Evolutionary conservation across 2,329 filamentous ascomycete species (phyloP), one percentile per base, ranked within the genome.

Genomic region (Aspergillus sclerotialis): DNA sequence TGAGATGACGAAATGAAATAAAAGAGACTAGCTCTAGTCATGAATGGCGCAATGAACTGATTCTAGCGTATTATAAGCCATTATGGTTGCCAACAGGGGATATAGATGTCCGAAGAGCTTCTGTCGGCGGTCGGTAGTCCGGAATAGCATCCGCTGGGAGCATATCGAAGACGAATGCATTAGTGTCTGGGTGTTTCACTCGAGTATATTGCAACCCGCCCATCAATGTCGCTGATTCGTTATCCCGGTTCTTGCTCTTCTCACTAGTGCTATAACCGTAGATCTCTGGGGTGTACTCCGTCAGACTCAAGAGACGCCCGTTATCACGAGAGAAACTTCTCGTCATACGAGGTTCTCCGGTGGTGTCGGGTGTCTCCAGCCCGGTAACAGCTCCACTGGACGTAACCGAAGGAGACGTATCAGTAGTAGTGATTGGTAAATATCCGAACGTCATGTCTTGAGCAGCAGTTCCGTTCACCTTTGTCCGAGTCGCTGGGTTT

Each of bases 191-290:
- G 13, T 46, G 48, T 28, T 43, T 47, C n/a, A 55, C 47, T 15
- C 56, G 62, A 8, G 50, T 55, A 29, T 70, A 70, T 11, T 47
- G 49, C 18, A 65, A 50, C 3, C 65, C 66, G 27, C 54, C 68
- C 18, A 67, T 50, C 5, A 69, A 43, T 1, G 53, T 58, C 5
- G 49, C 49, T 10, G 56, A 53, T 19, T 45, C 50, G 3, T 52
- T 33, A 10, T 49, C 39, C 21, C 49, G 49, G 13, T 48, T 46
- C 36, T 58, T 63, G 13, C 48, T 49, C 19, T 49, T 45, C 33
- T 49, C 54, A 8, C 49, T 54, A 21, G 53, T 53, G 28, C 49
- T 55, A 41, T 65, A 68, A 32, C 56, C 58, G 39, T 69, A 69
- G 7, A 61, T 45, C 15, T 60, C 58, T 0, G 55, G 42, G 0